Evolutionary conservation across 371 early-diverging fungal species (phyloP), one percentile per base, ranked within the genome.

Genomic region (Actinomucor elegans): DNA sequence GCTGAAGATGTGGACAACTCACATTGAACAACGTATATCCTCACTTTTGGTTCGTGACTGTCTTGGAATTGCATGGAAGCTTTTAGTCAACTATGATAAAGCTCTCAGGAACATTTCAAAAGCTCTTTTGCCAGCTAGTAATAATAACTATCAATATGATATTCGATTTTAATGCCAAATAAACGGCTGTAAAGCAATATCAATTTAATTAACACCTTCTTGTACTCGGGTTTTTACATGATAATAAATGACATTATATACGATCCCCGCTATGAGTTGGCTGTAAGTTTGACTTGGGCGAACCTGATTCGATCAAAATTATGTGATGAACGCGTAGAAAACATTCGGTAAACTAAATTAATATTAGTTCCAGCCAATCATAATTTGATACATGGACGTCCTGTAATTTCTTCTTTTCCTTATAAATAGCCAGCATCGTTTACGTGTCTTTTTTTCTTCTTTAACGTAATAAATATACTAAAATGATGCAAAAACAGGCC

Each of bases 401-500:
- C 17, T 37, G 42, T 34, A 46, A 45, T 45, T 47, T 59, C 38
- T 52, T 34, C 17, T 20, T 24, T 29, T 31, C 14, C 55, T 33
- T 55, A 55, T 55, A 55, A 51, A 59, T 34, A 46, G 2, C 18
- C 14, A 36, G 35, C 28, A 35, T 24, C 49, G 20, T 32, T 37
- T 52, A 29, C 8, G 46, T 46, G n/a, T 51, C 32, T 33, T 62
- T 61, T 62, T 57, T 42, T 58, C 44, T 47, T 58, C 49, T 48
- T 60, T 42, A 48, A 48, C 59, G 44, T 61, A 24, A 42, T 40
- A 33, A 41, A 24, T 61, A 41, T 46, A 46, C 29, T 31, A 53
- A 36, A 29, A 57, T 33, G 34, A 76, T 76, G 77, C 71, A 70
- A 48, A 70, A 67, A 65, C 58, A 69, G 71, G 73, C 71, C 60